Conservation (phyloP, 306 rosid species). For the apple (Malus domestica) region ASM211411v1 NC_041800.1:29146233-29146732, state of each 20-base stretch:
- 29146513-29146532: not conserved
- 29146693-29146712: not conserved
- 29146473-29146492: not conserved
- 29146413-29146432: too few species aligned
- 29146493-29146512: too few species aligned
- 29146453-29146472: not conserved
- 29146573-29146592: not conserved
- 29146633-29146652: not conserved
- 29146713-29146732: not conserved
- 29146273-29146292: not conserved
- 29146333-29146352: too few species aligned
- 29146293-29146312: too few species aligned
- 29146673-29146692: not conserved
- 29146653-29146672: not conserved
- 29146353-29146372: too few species aligned
- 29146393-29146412: too few species aligned
- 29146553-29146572: not conserved
- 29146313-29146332: too few species aligned
- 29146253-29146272: too few species aligned
- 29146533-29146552: not conserved
- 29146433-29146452: too few species aligned
- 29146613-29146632: not conserved
- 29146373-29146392: too few species aligned
- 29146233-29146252: not conserved
- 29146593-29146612: not conserved